Percentiles rank a stretch among this genome's conserved stretches.
These are phyloP conservation scores for Corymbia citriodora DNA, from an alignment of 441 rosid species.

Conservation along the genomic window DNA sequence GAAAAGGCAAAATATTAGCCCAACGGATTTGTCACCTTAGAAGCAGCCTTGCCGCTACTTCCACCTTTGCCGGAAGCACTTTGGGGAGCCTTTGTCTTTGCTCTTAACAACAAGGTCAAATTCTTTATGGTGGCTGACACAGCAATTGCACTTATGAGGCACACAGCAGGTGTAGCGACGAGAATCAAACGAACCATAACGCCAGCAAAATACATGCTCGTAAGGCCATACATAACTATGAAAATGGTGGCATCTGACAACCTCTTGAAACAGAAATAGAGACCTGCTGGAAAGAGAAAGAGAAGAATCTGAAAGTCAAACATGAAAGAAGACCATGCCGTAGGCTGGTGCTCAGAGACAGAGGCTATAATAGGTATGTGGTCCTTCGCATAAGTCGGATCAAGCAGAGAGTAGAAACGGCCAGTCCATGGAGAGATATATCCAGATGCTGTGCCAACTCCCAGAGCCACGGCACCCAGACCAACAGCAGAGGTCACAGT, in stretches of 20 bases:
- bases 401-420: conserved; percentile 89
- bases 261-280: conserved; percentile 97
- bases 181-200: conserved; percentile 98
- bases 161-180: conserved; percentile 95
- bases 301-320: conserved; percentile 95
- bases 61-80: conserved; percentile 62
- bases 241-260: conserved; percentile 96
- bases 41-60: conserved; percentile 64
- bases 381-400: conserved; percentile 97
- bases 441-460: conserved; percentile 90
- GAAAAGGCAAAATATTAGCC: neutral
- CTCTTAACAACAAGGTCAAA: conserved; percentile 57
- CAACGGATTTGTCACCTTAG: conserved; percentile 56
- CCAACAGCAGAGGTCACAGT: conserved; percentile 69
- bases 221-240: conserved; percentile 98
- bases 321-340: conserved; percentile 99
- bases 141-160: conserved; percentile 94
- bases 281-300: conserved; percentile 99
- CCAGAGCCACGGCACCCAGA: conserved; percentile 74
- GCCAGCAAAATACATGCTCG: conserved; percentile 99
- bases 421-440: conserved; percentile 99
- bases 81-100: conserved; percentile 64
- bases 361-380: conserved; percentile 98
- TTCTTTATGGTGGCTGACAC: conserved; percentile 94
- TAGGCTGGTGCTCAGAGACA: conserved; percentile 99